A percentile compares a stretch with the other conserved stretches of the same genome.
phyloP scores from a whole-genome alignment of 1,284 basidiomycete genomes.

The Porodaedalea pini region DNA sequence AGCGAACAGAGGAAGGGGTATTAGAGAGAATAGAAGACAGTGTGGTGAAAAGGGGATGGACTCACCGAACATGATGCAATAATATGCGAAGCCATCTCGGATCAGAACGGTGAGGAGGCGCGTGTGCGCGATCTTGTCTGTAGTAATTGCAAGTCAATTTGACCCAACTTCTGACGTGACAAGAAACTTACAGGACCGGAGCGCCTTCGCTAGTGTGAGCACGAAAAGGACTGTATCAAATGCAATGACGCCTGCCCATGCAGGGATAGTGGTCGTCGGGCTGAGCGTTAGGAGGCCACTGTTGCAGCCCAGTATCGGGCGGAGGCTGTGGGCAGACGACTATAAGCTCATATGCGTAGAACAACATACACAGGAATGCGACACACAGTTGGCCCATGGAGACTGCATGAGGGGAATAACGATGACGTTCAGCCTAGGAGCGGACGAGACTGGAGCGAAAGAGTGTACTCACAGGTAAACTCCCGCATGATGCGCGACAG shows the following conservation, averaged over 20 bases:
- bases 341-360: neutral
- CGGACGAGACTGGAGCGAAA: neutral
- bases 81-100: constrained; percentile 14
- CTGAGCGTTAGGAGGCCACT: neutral
- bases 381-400: neutral
- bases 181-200: neutral
- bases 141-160: neutral
- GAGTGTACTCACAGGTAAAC: constrained; percentile 1
- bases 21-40: neutral
- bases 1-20: neutral
- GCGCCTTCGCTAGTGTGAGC: neutral
- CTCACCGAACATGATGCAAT: constrained; percentile 8
- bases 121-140: neutral
- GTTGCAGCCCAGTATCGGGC: neutral
- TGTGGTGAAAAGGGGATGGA: neutral
- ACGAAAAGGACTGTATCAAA: constrained; percentile 9
- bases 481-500: neutral
- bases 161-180: neutral
- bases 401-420: neutral
- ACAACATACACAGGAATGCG: neutral
- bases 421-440: too few relatives aligned
- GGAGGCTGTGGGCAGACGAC: neutral
- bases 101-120: constrained; percentile 1
- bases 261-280: constrained; percentile 1
- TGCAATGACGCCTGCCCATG: constrained; percentile 7